phyloP scores from a whole-genome alignment of 2,329 filamentous ascomycete species.

The Salinomyces thailandicus region DNA sequence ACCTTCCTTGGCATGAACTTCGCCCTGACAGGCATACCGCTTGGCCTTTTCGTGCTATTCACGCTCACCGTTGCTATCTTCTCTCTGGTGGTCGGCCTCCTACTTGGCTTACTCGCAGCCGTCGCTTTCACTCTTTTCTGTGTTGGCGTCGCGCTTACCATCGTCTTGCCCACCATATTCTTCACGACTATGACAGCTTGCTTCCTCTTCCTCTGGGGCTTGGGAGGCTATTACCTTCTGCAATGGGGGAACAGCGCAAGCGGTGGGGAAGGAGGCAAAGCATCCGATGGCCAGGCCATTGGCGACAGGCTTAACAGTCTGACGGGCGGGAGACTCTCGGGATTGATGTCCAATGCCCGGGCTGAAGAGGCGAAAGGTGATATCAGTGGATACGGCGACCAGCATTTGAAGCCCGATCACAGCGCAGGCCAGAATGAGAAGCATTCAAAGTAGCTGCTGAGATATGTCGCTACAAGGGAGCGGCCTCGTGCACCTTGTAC shows the following conservation, averaged over 20 bases:
- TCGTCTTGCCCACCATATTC: constrained; percentile 60
- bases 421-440: constrained; percentile 4
- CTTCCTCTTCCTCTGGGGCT: constrained; percentile 57
- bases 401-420: constrained; percentile 8
- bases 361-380: constrained; percentile 8
- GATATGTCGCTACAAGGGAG: too few relatives aligned
- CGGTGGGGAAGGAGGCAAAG: constrained; percentile 8
- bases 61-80: constrained; percentile 51
- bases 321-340: constrained; percentile 29
- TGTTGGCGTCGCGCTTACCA: constrained; percentile 53
- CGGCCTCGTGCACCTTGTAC: too few relatives aligned
- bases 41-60: constrained; percentile 60
- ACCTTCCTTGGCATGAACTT: constrained; percentile 58
- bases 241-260: constrained; percentile 25
- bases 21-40: constrained; percentile 54
- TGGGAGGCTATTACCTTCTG: constrained; percentile 47
- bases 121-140: constrained; percentile 57
- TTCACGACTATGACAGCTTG: constrained; percentile 52
- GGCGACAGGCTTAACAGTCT: constrained; percentile 33
- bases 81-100: constrained; percentile 49
- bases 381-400: constrained; percentile 9
- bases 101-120: constrained; percentile 41
- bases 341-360: constrained; percentile 21
- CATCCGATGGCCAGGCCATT: constrained; percentile 24
- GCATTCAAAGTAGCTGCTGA: too few relatives aligned